Conservation (phyloP, 2,329 filamentous ascomycete species). For the Hymenoscyphus occultus region DNA sequence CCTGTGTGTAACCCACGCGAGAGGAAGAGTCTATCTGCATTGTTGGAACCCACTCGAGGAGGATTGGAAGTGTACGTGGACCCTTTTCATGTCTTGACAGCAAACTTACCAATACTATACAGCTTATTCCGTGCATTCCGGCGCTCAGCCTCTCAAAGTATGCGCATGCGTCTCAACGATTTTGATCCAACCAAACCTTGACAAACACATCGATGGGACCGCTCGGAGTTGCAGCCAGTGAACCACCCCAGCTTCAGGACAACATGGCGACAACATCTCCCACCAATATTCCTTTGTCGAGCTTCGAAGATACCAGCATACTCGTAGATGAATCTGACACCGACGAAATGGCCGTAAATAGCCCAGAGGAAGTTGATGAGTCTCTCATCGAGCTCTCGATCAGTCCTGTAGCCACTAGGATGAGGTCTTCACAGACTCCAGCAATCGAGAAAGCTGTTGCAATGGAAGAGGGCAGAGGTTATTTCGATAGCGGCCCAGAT, state of each 20-base stretch:
- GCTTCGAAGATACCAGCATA: slow-evolving; percentile 15
- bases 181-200: slow-evolving; percentile 1
- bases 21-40: neutral
- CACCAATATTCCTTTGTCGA: neutral
- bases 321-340: slow-evolving; percentile 18
- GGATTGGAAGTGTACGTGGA: neutral
- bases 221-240: neutral
- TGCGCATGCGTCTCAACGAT: slow-evolving; percentile 3
- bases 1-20: neutral
- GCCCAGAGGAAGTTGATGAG: slow-evolving; percentile 51
- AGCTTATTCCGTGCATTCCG: slow-evolving; percentile 11
- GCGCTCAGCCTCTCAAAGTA: slow-evolving; percentile 7
- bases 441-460: slow-evolving; percentile 57
- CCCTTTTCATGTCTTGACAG: neutral
- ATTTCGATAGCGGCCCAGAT: slow-evolving; percentile 40
- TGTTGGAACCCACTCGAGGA: neutral
- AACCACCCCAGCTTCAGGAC: neutral
- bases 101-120: neutral
- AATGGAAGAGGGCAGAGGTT: slow-evolving; percentile 46
- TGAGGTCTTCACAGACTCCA: slow-evolving; percentile 53
- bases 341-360: slow-evolving; percentile 26
- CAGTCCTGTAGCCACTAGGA: slow-evolving; percentile 53
- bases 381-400: slow-evolving; percentile 59
- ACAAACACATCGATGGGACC: neutral
- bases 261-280: neutral